Base-by-base conservation (phyloP, 2,329 filamentous ascomycete species). In the Ophiocordyceps camponoti-rufipedis region DNA sequence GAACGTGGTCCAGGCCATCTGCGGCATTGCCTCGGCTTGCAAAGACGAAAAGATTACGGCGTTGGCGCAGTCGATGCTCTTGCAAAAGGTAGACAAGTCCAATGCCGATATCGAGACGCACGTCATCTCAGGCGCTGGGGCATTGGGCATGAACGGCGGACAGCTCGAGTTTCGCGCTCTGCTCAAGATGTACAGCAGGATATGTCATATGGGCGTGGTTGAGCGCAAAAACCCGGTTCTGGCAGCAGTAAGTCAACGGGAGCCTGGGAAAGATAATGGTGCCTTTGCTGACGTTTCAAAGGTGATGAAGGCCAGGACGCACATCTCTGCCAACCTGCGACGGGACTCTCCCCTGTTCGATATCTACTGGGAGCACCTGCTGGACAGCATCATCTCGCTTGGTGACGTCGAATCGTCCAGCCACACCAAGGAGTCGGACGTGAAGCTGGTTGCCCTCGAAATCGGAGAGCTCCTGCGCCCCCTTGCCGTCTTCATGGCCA, bases 1-100 rank as follows among this genome's bases (percentile, higher is more conserved):
- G 33, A 93, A 89, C 50, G 82, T 96, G n/a, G 79, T 96, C n/a
- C 81, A 93, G 57, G 86, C 89, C 0, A 89, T 98, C 49, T 89
- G 93, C 47, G 80, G 80, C n/a, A 85, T 98, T 58, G 86, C 91
- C 1, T 76, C 74, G 19, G 80, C 76, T 47, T 87, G 81, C 57
- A 75, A 82, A 43, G 88, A 98, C 55, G 80, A 86, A 48, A 94
- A 95, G 63, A 94, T 98, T 45, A 91, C 83, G 7, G 88, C 88
- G 5, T 69, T 98, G 45, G 89, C 88, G 2, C 83, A 95, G 54
- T 93, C 87, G 1, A 95, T 98, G 80, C 75, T 99, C 23, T 66
- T 94, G n/a, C 91, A 98, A 57, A 96, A 98, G 61, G 75, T 96
- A 47, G 80, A 82, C 49, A 89, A 91, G 61, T 78, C 95, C 46